A percentile compares a stretch with the other conserved stretches of the same genome.
Evolutionary conservation across 257 asterid species (phyloP).

Genomic region (Anisodus acutangulus): DNA sequence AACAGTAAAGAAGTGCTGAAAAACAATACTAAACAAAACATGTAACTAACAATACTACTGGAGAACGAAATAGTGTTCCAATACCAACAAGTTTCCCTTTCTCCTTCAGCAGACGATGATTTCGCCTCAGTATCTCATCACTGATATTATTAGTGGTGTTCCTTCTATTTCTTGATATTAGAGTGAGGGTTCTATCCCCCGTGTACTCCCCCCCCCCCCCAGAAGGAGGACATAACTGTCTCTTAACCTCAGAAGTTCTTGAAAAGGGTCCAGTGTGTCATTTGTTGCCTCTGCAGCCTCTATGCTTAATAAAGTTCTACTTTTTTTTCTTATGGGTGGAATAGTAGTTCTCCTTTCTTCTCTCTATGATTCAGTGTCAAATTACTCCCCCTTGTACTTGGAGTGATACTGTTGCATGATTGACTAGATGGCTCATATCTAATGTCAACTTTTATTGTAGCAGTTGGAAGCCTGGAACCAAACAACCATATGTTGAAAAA

Average conservation of each 20-base stretch:
- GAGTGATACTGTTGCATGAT: background rate
- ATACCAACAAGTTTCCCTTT: background rate
- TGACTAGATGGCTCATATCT: background rate
- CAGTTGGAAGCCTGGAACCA: background rate
- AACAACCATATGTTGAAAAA: background rate
- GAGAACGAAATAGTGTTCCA: no score
- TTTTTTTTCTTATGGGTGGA: background rate
- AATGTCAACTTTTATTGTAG: background rate
- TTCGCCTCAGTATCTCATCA: constrained; percentile 5
- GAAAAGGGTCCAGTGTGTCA: background rate
- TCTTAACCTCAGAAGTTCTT: background rate
- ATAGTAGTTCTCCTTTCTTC: background rate
- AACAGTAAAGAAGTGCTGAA: no score
- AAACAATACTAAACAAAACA: no score
- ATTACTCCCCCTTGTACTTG: background rate
- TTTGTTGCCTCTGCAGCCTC: background rate
- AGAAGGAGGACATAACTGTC: no score
- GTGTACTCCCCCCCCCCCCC: no score
- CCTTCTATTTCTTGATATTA: no score
- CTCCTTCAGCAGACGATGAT: constrained; percentile 4
- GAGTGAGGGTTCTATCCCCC: no score
- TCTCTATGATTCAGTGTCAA: background rate
- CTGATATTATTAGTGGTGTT: background rate
- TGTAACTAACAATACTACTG: no score
- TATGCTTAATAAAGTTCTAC: background rate